Evolutionary conservation across 495 filamentous ascomycete species (phyloP).

Genomic region (Hypoxylon perforatum): DNA sequence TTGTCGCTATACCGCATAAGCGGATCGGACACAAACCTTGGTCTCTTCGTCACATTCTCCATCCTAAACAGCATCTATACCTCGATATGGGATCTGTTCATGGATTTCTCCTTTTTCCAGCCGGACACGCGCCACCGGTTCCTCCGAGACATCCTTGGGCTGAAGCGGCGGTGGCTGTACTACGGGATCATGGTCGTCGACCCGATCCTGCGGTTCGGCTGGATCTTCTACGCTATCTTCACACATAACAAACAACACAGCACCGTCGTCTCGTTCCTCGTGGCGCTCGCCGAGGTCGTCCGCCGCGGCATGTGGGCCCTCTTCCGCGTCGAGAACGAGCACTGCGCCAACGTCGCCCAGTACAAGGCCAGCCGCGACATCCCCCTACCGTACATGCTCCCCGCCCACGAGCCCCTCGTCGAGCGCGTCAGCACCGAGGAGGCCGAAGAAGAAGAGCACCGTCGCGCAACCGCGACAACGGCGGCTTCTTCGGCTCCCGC

Average conservation of each 20-base stretch:
- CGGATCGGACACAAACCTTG: slow-evolving; percentile 59
- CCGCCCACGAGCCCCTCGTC: slow-evolving; percentile 43
- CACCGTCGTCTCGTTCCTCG: slow-evolving; percentile 77
- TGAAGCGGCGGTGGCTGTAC: slow-evolving; percentile 81
- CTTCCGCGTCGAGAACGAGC: slow-evolving; percentile 96
- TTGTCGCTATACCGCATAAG: slow-evolving; percentile 86
- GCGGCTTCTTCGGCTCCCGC: slow-evolving; percentile 11
- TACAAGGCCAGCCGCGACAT: slow-evolving; percentile 86
- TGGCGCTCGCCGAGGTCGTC: slow-evolving; percentile 79
- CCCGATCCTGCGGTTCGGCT: slow-evolving; percentile 90
- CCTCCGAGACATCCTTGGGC: slow-evolving; percentile 82
- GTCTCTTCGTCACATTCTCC: slow-evolving; percentile 82
- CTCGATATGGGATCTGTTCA: slow-evolving; percentile 94
- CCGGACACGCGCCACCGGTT: slow-evolving; percentile 73
- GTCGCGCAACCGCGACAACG: slow-evolving; percentile 18
- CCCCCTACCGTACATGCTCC: slow-evolving; percentile 79
- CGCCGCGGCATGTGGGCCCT: slow-evolving; percentile 89
- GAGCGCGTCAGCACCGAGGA: slow-evolving; percentile 46
- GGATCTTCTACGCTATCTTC: slow-evolving; percentile 94
- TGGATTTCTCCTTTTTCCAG: slow-evolving; percentile 93
- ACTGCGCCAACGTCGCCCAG: slow-evolving; percentile 85
- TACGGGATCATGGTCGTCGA: slow-evolving; percentile 86
- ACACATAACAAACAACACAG: slow-evolving; percentile 81
- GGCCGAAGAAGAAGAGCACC: slow-evolving; percentile 9
- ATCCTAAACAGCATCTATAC: slow-evolving; percentile 83